Evolutionary conservation across 805 yeast genomes (phyloP), one percentile per base, ranked within the genome.

Genomic region (Sugiyamaella americana): DNA sequence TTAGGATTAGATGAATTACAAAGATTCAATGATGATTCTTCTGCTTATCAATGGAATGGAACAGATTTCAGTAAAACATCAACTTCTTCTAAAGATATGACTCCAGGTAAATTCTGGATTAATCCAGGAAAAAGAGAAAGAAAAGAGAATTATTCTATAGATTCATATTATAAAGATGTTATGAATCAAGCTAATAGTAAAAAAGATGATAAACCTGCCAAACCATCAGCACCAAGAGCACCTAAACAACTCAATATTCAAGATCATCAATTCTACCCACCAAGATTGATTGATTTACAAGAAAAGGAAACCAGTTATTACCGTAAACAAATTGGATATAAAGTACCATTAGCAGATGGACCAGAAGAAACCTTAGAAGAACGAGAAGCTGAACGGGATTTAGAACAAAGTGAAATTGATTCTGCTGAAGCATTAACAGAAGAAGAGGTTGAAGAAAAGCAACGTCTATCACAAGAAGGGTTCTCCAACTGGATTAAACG

Each of bases 41-140:
- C 83, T 20, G 93, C 96, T 0, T 91, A 91, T 64, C 96, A 89
- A 65, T 91, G 98, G 98, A 88, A 93, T 59, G 98, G 98, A 16
- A 75, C 82, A 56, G 82, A 84, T 57, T 84, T 82, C 62, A 23
- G 29, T 21, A 38, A 38, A 13, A 13, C 10, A 13, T 18, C 8
- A 8, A 55, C 61, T 24, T 57, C 60, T 46, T 52, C 54, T 29
- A 57, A 61, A 19, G 49, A 49, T 32, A 38, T 46, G 21, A 36
- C 43, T 3, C 51, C 56, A 18, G 74, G 72, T 49, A 76, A 80
- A 42, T 73, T 75, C 19, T 86, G 94, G 91, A 82, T 89, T 54
- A 82, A 85, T 48, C 94, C 95, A 3, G 78, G 93, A 2, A 87
- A 87, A 61, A 65, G 71, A 26, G 71, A 67, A 46, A 60, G 71